These are phyloP conservation scores for Epichloe coenophiala DNA, from an alignment of 2,329 filamentous ascomycete species.

Conservation along the genomic window DNA sequence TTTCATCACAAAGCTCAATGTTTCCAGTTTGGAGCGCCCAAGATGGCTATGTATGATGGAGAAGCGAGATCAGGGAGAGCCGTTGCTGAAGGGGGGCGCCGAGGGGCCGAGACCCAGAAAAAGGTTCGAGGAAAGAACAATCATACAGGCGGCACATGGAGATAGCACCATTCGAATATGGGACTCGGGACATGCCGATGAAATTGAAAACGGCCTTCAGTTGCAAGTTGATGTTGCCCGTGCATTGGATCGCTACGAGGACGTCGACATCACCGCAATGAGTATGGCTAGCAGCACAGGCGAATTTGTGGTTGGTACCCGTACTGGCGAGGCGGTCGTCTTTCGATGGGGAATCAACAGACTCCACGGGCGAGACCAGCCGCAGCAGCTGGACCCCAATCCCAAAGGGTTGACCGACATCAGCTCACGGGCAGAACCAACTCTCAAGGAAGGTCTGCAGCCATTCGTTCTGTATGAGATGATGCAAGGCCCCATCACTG, in stretches of 20 bases:
- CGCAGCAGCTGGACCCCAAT: conserved; percentile 38
- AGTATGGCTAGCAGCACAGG: conserved; percentile 69
- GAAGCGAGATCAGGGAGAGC: conserved; percentile 63
- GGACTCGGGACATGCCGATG: conserved; percentile 84
- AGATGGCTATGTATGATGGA: conserved; percentile 90
- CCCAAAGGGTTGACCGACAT: conserved; percentile 66
- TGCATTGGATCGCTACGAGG: conserved; percentile 64
- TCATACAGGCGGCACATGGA: conserved; percentile 76
- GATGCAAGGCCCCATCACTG: conserved; percentile 68
- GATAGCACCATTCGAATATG: conserved; percentile 87
- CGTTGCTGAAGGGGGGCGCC: conserved; percentile 71
- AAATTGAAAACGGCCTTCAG: conserved; percentile 73
- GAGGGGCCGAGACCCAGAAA: conserved; percentile 57
- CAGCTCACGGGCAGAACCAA: conserved; percentile 53
- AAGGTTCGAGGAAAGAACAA: conserved; percentile 68
- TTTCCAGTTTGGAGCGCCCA: conserved; percentile 63
- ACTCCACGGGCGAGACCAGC: conserved; percentile 49
- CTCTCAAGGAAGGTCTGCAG: conserved; percentile 65
- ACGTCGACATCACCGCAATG: conserved; percentile 65
- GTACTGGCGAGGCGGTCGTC: conserved; percentile 70
- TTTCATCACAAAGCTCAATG: conserved; percentile 60
- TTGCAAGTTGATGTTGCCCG: conserved; percentile 79
- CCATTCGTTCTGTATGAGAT: conserved; percentile 73
- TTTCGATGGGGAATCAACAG: conserved; percentile 82
- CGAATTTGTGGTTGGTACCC: conserved; percentile 72